Evolutionary conservation across 805 yeast species (phyloP), one percentile per base, ranked within the genome.

Genomic region (Cyberlindnera mississippiensis): DNA sequence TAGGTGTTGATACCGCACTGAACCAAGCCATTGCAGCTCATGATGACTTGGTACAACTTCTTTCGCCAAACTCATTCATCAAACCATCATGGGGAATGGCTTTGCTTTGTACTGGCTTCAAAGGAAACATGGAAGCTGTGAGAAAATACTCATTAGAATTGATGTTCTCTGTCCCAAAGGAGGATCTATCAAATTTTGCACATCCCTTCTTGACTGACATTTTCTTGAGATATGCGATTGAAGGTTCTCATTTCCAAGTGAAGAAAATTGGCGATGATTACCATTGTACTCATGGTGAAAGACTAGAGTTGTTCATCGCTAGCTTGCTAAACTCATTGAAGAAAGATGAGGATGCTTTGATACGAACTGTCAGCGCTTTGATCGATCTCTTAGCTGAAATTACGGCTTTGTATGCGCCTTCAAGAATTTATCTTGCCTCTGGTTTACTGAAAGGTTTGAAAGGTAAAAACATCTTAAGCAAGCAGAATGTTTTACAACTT

Each of bases 11-110:
- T 58, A 79, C 96, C 0, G 85, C 96, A 0, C 63, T 86, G 52
- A 89, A 90, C 52, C 96, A 90, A 61, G 79, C 90, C 1, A 80
- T 81, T 51, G 96, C 87, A 11, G 91, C 93, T 0, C 62, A 73
- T 1, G 63, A 64, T 7, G 95, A 86, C 52, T 75, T 89, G 33
- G 57, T 77, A 2, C 64, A 63, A 1, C 59, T 85, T 12, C 67
- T 86, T 18, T 56, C 69, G 0, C 71, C 75, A 3, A 47, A 60
- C 2, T 75, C 85, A 0, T 50, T 63, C 18, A 72, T 88, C 38
- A 80, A 81, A 28, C 70, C 81, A 1, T 69, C 81, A 1, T 88
- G 95, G 90, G 82, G 85, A 0, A 66, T 85, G 44, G 70, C 83
- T 4, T 63, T 89, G n/a, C 65, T 88, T 9, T 74, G 87, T 4